Conservation (phyloP, 108 stramenopile species). For the Skeletonema menzelii region DNA sequence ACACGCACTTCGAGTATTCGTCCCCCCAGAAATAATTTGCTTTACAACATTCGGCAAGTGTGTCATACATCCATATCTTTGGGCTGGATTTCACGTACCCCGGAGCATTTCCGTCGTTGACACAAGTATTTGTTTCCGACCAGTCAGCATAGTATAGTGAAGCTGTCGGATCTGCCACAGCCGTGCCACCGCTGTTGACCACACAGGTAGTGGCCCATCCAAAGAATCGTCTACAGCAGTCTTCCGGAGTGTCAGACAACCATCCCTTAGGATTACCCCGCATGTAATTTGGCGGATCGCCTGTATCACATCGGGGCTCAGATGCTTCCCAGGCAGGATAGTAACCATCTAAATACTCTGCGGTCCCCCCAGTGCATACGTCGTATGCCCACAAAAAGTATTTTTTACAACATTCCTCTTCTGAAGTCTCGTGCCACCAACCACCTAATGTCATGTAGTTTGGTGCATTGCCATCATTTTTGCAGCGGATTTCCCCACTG, state of each 20-base stretch:
- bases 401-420: background rate
- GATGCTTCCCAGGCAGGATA: background rate
- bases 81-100: background rate
- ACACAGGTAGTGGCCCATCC: background rate
- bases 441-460: background rate
- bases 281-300: background rate
- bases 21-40: background rate
- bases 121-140: background rate
- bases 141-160: background rate
- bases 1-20: background rate
- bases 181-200: background rate
- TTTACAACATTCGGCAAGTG: constrained; percentile 1
- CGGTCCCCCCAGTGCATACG: background rate
- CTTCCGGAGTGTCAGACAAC: background rate
- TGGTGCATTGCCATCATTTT: background rate
- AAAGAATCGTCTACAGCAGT: background rate
- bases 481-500: background rate
- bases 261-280: background rate
- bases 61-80: constrained; percentile 3
- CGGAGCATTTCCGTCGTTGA: constrained; percentile 1
- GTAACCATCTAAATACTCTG: background rate
- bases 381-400: background rate
- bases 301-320: background rate
- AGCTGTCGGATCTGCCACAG: background rate
- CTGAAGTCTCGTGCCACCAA: background rate